Percentiles rank a stretch among this genome's conserved stretches.
Conservation (phyloP, 331 rosid species). For the Saraca asoca region DNA sequence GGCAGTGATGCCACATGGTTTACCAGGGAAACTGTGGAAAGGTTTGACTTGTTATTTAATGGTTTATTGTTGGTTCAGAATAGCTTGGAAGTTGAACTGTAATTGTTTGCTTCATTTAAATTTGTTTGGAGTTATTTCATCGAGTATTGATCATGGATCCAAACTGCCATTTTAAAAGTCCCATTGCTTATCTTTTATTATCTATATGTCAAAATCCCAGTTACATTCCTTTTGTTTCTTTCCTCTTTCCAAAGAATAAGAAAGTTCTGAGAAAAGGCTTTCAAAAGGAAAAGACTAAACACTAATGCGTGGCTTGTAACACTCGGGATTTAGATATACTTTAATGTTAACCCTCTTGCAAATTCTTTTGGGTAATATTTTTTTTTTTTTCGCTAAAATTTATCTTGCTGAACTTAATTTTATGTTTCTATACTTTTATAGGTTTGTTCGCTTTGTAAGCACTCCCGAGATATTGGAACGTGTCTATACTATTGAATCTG, state of each 20-base stretch:
- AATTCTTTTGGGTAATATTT: too few species aligned
- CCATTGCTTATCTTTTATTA: background rate
- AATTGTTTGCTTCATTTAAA: slow-evolving; percentile 11
- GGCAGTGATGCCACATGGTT: slow-evolving; percentile 67
- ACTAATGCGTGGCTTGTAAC: slow-evolving; percentile 16
- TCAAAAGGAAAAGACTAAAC: slow-evolving; percentile 15
- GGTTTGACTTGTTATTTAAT: slow-evolving; percentile 52
- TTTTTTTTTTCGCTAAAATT: too few species aligned
- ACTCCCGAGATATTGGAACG: slow-evolving; percentile 97
- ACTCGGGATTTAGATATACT: background rate
- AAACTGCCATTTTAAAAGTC: slow-evolving; percentile 14
- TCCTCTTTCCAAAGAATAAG: slow-evolving; percentile 21
- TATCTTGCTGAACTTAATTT: slow-evolving; percentile 32
- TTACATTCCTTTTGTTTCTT: slow-evolving; percentile 12
- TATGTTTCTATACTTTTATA: slow-evolving; percentile 27
- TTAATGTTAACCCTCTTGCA: too few species aligned
- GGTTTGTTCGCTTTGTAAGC: slow-evolving; percentile 97
- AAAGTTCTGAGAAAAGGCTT: slow-evolving; percentile 27
- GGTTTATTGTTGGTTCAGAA: background rate
- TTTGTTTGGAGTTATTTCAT: slow-evolving; percentile 23
- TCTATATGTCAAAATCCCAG: background rate
- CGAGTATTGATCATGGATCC: slow-evolving; percentile 26
- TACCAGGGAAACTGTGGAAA: slow-evolving; percentile 81
- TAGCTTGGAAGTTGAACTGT: slow-evolving; percentile 26
- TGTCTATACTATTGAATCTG: slow-evolving; percentile 79